Evolutionary conservation across 306 rosid species (phyloP), one percentile per base, ranked within the genome.

Genomic region (Cucurbita moschata): DNA sequence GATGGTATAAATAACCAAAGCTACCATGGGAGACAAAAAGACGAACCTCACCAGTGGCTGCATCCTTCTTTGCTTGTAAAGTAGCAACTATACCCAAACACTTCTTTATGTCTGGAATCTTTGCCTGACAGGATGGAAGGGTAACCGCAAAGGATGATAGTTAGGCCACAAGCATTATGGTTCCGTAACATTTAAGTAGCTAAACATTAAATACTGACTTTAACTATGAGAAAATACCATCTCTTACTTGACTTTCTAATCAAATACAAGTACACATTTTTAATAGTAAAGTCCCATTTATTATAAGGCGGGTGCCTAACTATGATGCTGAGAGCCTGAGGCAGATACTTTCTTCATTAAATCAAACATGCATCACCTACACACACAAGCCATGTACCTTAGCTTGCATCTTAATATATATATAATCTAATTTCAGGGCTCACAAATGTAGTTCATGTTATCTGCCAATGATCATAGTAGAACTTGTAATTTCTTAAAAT

Each of bases 21-120:
- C 56, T 47, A 73, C 35, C 61, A 61, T 62, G 21, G 53, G 59
- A 38, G 46, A 8, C 42, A n/a, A 53, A 72, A 75, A 78, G 50
- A 94, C 97, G 81, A 88, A 94, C 99, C 99, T 91, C 96, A 85
- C 97, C 96, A 35, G 99, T 81, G 43, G 44, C 73, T 8, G 57
- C 54, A 72, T 87, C 95, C 92, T 91, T 89, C 92, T 89, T 89
- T 83, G 92, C 91, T 79, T 87, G 88, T 81, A 89, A 83, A 37
- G 92, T 80, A 57, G 92, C 91, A 80, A 90, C 94, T 67, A 91
- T 83, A 7, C 89, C 97, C 78, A 89, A 82, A 85, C 97, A 94
- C 84, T 95, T 95, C 67, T 83, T 90, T 71, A 94, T 94, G 84
- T 94, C 98, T 21, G 98, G 97, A 50, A 95, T 91, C 85, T 95